A percentile compares a stretch with the other conserved stretches of the same genome.
Evolutionary conservation across 1,284 basidiomycete genomes (phyloP).

Genomic region (Melampsora larici-populina): DNA sequence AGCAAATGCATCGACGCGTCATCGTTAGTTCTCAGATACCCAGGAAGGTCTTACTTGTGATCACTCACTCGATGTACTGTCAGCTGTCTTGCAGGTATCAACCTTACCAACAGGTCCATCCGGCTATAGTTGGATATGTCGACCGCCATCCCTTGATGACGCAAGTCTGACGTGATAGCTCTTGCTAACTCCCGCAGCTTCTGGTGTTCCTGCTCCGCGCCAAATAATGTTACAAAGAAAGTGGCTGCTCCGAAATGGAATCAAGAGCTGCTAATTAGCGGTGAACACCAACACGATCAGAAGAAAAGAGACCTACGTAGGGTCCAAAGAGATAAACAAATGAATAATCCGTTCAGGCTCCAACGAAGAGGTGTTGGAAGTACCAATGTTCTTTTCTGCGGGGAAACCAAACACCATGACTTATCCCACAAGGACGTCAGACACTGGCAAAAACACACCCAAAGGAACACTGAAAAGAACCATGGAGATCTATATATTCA

Average conservation of each 20-base stretch:
- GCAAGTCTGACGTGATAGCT: background rate
- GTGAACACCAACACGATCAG: background rate
- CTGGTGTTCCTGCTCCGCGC: slow-evolving; percentile 22
- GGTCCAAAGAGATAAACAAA: slow-evolving; percentile 13
- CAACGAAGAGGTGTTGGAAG: slow-evolving; percentile 7
- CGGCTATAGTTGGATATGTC: background rate
- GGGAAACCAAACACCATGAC: slow-evolving; percentile 6
- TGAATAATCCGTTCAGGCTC: slow-evolving; percentile 19
- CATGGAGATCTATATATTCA: too few relatives aligned
- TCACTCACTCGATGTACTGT: background rate
- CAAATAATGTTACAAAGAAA: slow-evolving; percentile 1
- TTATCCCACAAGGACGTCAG: slow-evolving; percentile 35
- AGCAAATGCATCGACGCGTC: background rate
- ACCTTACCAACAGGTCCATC: slow-evolving; percentile 1
- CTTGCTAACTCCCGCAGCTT: background rate
- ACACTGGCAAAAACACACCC: slow-evolving; percentile 39
- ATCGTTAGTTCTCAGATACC: too few relatives aligned
- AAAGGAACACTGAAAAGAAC: slow-evolving; percentile 15
- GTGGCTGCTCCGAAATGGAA: background rate
- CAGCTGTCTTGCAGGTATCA: background rate
- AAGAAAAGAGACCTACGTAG: background rate
- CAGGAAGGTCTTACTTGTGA: background rate
- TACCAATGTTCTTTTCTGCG: background rate
- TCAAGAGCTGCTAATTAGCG: background rate
- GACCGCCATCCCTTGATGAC: background rate